Evolutionary conservation across 2,329 filamentous ascomycete genomes (phyloP), one percentile per base, ranked within the genome.

Genomic region (Diaporthe eres): DNA sequence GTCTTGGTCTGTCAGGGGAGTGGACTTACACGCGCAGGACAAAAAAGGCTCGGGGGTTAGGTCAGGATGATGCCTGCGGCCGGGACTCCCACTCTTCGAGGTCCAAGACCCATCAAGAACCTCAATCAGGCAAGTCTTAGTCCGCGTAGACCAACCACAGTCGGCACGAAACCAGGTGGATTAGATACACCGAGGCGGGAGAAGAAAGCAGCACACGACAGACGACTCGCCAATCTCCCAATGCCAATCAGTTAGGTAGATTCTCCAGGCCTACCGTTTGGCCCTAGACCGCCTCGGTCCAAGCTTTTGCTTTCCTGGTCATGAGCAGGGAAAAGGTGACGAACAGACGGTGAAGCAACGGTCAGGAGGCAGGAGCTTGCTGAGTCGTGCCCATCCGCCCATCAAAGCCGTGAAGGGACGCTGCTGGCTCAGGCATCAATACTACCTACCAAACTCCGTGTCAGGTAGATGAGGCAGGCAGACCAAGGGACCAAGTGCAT

Each of bases 391-490:
- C 34, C 25, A 12, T 28, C 53, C 10, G n/a, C 47, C 47, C 60
- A 31, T 68, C 13, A 28, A 28, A 25, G 22, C 65, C 47, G 19
- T 68, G 31, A 55, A 31, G 31, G n/a, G 34, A 25, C 47, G 34
- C 19, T 25, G 49, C 65, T 42, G 49, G 65, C 65, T 70, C 65
- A 25, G 65, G 65, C 65, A 70, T 70, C 65, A 70, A 70, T 55
- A 39, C 65, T 70, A 55, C 65, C 49, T 55, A 34, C 47, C 49
- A 55, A 39, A 53, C 49, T 70, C 34, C 22, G 65, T 70, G 49
- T 55, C 65, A 70, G 65, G 65, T 70, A 70, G 65, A 70, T n/a
- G 65, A 70, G 65, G 49, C 49, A 55, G 15, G 49, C 34, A 55
- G 34, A 55, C 65, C 65, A 42, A 28, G 65, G 65, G 65, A 28